Evolutionary conservation across 352 stramenopile species (phyloP), one percentile per base, ranked within the genome.

Genomic region (Phytopythium vexans): DNA sequence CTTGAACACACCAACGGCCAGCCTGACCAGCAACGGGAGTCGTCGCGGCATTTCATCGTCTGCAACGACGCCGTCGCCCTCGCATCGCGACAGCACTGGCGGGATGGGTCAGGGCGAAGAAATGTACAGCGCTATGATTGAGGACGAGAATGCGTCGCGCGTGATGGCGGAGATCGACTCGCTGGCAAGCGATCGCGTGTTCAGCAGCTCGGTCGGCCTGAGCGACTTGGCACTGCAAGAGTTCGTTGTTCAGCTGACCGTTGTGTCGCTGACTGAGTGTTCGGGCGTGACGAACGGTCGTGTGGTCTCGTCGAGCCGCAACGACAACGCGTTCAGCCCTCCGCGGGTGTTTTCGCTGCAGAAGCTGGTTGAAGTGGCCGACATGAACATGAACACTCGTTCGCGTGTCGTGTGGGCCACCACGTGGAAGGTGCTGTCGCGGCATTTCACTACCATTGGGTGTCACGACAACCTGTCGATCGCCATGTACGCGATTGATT

Each of bases 401-500:
- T 94, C 92, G 27, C 82, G 97, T 34, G 80, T 99, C 43, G 97
- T 98, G 8, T 99, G 97, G 97, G 88, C 94, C n/a, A 88, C 97
- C 52, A 97, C 99, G 37, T 99, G 98, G 98, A 81, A 87, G 42
- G 89, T 96, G 15, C 87, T 99, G 41, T 96, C 93, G 3, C 72
- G 89, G n/a, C 97, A 99, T 63, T 99, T 99, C 69, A 96, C 96
- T 5, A 92, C 89, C 39, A 97, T 99, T 34, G 97, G 97, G 12
- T 98, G 94, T 52, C 86, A 99, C 59, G 82, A 97, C 41, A 98
- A 99, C 61, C 75, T 97, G 39, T 94, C 94, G 48, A 88, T 99
- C 21, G 97, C 96, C 43, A 98, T 99, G 85, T 99, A 98, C 64
- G 96, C 97, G 1, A 98, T 99, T 45, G 98, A 99, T 72, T 98